phyloP scores from a whole-genome alignment of 2,329 filamentous ascomycete species.

The Elsinoe fawcettii region DNA sequence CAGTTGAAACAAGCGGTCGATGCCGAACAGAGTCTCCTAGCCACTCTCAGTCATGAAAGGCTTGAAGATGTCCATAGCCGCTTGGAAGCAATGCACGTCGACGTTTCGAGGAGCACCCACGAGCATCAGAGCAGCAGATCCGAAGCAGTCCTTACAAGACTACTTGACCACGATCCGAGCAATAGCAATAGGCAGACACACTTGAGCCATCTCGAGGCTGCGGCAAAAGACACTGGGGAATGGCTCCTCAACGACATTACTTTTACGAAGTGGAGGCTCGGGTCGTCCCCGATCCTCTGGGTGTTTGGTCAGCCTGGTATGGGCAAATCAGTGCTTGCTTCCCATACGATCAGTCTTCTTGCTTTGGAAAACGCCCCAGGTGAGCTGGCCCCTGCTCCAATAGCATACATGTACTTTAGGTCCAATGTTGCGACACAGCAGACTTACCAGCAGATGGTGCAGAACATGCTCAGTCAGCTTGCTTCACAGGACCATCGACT shows the following conservation, averaged over 20 bases:
- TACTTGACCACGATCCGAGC: background rate
- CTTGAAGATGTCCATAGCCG: background rate
- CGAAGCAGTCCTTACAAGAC: background rate
- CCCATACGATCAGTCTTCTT: background rate
- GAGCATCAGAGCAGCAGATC: background rate
- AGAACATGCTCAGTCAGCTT: background rate
- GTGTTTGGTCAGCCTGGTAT: background rate
- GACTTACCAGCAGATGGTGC: background rate
- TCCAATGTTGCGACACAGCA: background rate
- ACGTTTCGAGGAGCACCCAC: background rate
- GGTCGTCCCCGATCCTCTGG: background rate
- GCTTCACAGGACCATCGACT: background rate
- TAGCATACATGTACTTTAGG: constrained; percentile 8
- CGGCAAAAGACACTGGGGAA: background rate
- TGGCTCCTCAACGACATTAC: background rate
- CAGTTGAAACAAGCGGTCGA: background rate
- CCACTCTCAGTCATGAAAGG: background rate
- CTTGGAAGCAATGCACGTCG: background rate
- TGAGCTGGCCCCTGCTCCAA: background rate
- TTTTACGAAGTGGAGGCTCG: background rate
- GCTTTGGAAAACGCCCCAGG: background rate
- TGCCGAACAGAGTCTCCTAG: background rate
- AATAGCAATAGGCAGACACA: background rate
- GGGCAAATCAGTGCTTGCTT: background rate
- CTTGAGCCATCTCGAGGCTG: background rate